Evolutionary conservation across 345 rosid species (phyloP), one percentile per base, ranked within the genome.

Genomic region (Combretum micranthum): DNA sequence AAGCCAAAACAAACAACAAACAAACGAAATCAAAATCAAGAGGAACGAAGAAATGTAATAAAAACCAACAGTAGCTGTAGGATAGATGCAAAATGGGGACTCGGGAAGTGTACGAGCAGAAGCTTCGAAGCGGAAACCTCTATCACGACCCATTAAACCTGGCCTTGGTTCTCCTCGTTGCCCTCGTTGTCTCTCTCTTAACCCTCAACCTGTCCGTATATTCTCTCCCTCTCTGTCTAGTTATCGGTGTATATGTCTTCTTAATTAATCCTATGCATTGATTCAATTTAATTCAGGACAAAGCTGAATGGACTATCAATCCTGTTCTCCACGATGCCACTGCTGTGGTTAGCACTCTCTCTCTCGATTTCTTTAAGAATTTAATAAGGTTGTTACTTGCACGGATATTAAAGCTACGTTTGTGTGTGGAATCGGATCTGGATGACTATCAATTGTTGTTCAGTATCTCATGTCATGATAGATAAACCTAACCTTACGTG

Each of bases 151-250:
- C 17, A 84, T 84, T 66, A 84, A 83, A 17, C 96, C 90, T 15
- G 95, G 98, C 55, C 87, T 92, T 46, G 98, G 95, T 21, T 76
- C 86, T 2, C 78, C 93, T 70, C 97, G 98, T 2, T 92, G 95
- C 69, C 95, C 96, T 23, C 96, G 95, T 15, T 92, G 98, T 15
- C 93, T 92, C 98, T 57, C 90, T 86, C 78, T 46, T 92, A 47
- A 43, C 66, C 77, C 85, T 59, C 69, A 75, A 58, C 54, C 83
- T 13, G 98, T 91, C 81, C 47, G 63, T 53, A 13, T 22, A 17
- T 21, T 47, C 17, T 48, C 54, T 59, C 63, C 13, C 16, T 49
- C 55, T 46, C 49, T 2, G 2, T 23, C n/a, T 4, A 21, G 21
- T 21, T 11, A 18, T 18, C 9, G 26, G 14, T 37, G 46, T 50